Evolutionary conservation across 177 flowering plant species (phyloP).

Genomic region (Vitis hybrid): DNA sequence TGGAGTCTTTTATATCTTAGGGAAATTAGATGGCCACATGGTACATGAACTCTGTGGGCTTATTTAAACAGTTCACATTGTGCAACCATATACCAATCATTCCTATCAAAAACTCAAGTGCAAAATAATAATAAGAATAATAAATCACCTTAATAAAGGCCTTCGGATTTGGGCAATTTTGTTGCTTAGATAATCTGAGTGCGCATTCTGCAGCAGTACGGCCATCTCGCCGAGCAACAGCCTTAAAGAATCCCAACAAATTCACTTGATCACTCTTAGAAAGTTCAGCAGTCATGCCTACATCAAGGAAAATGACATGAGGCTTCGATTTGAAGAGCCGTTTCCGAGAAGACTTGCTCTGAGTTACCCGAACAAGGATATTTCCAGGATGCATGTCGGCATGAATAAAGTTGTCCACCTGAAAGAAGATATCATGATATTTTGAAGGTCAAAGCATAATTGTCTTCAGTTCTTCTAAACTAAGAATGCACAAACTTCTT

Average conservation of each 20-base stretch:
- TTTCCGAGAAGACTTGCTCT: conserved; percentile 44
- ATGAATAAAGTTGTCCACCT: conserved; percentile 97
- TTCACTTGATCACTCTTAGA: conserved; percentile 62
- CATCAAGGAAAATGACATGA: conserved; percentile 87
- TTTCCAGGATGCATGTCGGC: conserved; percentile 99
- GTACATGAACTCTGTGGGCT: too few relatives aligned
- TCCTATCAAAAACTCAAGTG: too few relatives aligned
- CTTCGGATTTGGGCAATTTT: conserved; percentile 75
- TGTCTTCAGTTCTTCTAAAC: background rate
- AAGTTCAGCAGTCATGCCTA: conserved; percentile 98
- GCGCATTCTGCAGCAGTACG: conserved; percentile 81
- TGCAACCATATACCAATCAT: too few relatives aligned
- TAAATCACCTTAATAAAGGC: conserved; percentile 69
- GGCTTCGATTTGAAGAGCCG: conserved; percentile 63
- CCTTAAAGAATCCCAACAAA: conserved; percentile 81
- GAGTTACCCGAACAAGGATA: conserved; percentile 74
- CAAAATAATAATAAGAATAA: too few relatives aligned
- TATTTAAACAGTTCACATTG: too few relatives aligned
- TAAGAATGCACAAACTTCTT: too few relatives aligned
- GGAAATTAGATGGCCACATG: too few relatives aligned
- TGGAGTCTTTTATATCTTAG: too few relatives aligned
- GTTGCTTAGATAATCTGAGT: conserved; percentile 68
- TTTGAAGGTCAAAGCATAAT: background rate
- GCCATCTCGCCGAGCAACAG: conserved; percentile 87
- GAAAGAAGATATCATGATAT: conserved; percentile 21